Base-by-base conservation (phyloP, 805 yeast genomes). In the Saccharomycopsis lassenensis region DNA sequence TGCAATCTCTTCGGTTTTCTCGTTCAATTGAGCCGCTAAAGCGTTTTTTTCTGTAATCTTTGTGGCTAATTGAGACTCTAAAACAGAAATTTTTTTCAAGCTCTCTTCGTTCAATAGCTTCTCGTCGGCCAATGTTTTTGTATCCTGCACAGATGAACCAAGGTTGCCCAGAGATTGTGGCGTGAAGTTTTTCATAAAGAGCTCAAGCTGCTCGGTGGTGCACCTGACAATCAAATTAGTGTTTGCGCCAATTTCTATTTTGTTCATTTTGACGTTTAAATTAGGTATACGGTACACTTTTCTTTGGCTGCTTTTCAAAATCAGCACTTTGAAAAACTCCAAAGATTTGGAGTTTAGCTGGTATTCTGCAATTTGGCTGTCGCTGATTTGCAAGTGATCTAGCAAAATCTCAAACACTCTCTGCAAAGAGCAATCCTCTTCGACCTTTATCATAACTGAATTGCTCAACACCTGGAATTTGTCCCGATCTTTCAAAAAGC, bases 351-450 rank as follows among this genome's bases (percentile, higher is more conserved):
- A 11, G 7, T 10, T 5, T 14, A 23, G 8, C 15, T 20, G 12
- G 4, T 12, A 4, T 23, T 11, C 19, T 7, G 11, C 17, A 29
- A 31, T 10, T 7, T 20, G 10, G 10, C 14, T 23, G 10, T 24
- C 34, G 4, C 24, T 12, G 22, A 36, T 16, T 30, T 12, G 12
- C 11, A 36, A 25, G 19, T 37, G 42, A 4, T 7, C 15, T 5
- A 34, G 19, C 4, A 39, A 16, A 5, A 23, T 14, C 11, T 20
- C 10, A 27, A 27, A 34, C 11, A 37, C 11, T 14, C 17, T 4
- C 23, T 16, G 10, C 33, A 37, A 33, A 7, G 20, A 16, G 22
- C 36, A 22, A 28, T 38, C 37, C 35, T 41, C 44, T 22, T 41
- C 44, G 12, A 37, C 39, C 31, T 41, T 41, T 12, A 41, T 10